Base-by-base conservation (phyloP, 2,329 filamentous ascomycete species). In the Penicillium frequentans region DNA sequence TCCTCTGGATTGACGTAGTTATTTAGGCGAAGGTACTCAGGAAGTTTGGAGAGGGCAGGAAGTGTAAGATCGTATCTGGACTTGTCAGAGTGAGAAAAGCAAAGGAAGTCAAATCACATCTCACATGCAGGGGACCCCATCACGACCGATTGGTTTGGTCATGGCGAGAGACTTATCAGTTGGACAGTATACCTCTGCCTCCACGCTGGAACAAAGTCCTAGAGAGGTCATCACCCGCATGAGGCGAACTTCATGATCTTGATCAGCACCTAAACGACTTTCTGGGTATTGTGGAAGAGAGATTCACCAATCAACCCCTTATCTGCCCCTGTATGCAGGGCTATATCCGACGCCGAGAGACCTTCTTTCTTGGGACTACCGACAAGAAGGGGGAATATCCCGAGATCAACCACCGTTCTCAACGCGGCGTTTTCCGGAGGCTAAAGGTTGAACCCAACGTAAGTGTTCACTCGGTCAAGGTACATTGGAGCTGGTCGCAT, bases 351-450 rank as follows among this genome's bases (percentile, higher is more conserved):
- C 1, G 70, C 71, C 3, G 67, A 72, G 3, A 72, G 45, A 0
- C 62, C 65, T 2, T 55, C 57, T 16, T 54, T 45, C n/a, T 65
- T 46, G 14, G 47, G 37, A 27, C 52, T 60, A 16, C 63, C 56
- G 6, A 66, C 55, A 16, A 74, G 62, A 26, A 69, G 44, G 2
- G 63, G 46, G 42, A 73, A 71, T 21, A 73, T 57, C 2, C 66
- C 63, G 26, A 72, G 49, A 44, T 73, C 71, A 19, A 74, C 62
- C 19, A 70, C 67, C n/a, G 65, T 61, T 8, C 70, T 66, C 23
- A 74, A 58, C 1, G 71, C 68, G 3, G 70, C 70, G 64, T 70
- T 71, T 51, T 73, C 71, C 2, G 70, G 65, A 37, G 71, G 69
- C 71, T 73, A 26, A 13, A 4, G 8, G 1, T 11, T 9, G 21